phyloP scores from a whole-genome alignment of 371 early-diverging fungal genomes.

The Mucor mucedo region DNA sequence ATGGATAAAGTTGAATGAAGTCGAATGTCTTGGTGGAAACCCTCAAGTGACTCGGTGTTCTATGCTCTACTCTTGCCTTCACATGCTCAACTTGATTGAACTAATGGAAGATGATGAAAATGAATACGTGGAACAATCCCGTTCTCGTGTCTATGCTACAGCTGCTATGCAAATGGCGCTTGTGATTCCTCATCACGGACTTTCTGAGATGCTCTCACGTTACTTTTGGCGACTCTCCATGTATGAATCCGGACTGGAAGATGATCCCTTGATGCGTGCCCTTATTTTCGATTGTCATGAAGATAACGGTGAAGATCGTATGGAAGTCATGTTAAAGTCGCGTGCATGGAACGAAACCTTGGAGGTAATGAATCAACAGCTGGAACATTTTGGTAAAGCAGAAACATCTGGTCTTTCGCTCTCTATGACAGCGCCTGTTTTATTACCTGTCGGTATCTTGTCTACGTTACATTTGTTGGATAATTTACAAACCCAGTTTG shows the following conservation, averaged over 20 bases:
- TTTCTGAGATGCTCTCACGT: conserved; percentile 28
- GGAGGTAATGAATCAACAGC: conserved; percentile 38
- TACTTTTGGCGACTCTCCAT: conserved; percentile 47
- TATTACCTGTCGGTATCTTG: conserved; percentile 35
- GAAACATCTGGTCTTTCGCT: conserved; percentile 25
- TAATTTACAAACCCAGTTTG: conserved; percentile 44
- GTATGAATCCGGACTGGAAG: conserved; percentile 43
- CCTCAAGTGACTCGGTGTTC: conserved; percentile 30
- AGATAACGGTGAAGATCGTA: conserved; percentile 39
- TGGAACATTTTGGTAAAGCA: conserved; percentile 25
- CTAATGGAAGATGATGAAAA: conserved; percentile 36
- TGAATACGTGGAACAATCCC: conserved; percentile 32
- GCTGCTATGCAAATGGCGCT: conserved; percentile 48
- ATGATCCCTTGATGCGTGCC: conserved; percentile 35
- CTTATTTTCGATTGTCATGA: conserved; percentile 41
- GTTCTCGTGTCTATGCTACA: conserved; percentile 45
- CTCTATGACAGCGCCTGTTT: conserved; percentile 37
- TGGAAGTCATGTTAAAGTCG: conserved; percentile 41
- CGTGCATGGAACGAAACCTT: conserved; percentile 45
- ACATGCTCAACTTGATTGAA: conserved; percentile 36
- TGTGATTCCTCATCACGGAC: conserved; percentile 29
- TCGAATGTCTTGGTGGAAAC: conserved; percentile 45
- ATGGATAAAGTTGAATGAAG: conserved; percentile 53
- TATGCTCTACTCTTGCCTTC: conserved; percentile 38
- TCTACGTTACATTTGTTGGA: conserved; percentile 42